Conservation (phyloP, 164 flowering plant genomes). For the Vitis riparia region DNA sequence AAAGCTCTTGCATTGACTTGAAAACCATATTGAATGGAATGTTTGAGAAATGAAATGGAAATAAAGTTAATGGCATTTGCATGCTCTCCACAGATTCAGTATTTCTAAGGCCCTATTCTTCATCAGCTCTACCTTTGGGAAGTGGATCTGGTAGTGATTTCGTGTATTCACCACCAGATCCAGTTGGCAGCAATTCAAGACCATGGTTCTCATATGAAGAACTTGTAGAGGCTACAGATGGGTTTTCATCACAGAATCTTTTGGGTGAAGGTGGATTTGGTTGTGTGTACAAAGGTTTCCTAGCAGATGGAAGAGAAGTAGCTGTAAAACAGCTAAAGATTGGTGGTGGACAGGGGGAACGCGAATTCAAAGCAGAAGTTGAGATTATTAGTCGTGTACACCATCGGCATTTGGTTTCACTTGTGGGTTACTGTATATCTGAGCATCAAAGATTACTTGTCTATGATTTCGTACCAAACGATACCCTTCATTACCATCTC, state of each 20-base stretch:
- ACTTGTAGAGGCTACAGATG: constrained; percentile 42
- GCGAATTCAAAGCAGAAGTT: constrained; percentile 66
- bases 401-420: constrained; percentile 62
- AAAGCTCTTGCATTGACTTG: neutral
- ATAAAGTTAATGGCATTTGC: neutral
- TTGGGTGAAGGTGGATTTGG: constrained; percentile 72
- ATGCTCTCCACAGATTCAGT: constrained; percentile 34
- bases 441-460: constrained; percentile 59
- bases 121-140: constrained; percentile 27
- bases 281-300: constrained; percentile 55
- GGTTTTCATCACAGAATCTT: constrained; percentile 45
- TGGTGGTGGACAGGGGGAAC: constrained; percentile 64
- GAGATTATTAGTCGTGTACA: constrained; percentile 64
- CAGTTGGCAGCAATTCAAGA: constrained; percentile 40
- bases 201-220: constrained; percentile 57
- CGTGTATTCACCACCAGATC: constrained; percentile 32
- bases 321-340: constrained; percentile 61
- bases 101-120: constrained; percentile 36
- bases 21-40: neutral
- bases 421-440: constrained; percentile 63
- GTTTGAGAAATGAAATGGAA: neutral
- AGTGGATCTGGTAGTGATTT: constrained; percentile 30
- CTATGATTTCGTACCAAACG: constrained; percentile 53
- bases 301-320: constrained; percentile 50
- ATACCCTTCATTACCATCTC: constrained; percentile 58